Conservation (phyloP, 768 basidiomycete species). For the Amanita rubescens region DNA sequence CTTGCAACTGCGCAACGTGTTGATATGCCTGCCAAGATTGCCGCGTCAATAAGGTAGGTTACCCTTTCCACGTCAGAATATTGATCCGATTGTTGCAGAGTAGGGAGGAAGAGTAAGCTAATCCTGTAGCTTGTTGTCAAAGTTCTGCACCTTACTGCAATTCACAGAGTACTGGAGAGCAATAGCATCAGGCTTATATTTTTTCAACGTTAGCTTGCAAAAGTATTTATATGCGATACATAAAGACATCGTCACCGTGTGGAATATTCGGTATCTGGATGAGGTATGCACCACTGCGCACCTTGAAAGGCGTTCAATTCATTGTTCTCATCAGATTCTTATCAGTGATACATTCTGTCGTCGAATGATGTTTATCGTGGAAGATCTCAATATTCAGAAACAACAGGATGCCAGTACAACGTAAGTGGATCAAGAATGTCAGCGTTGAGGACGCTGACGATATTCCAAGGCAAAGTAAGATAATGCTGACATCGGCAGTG, state of each 20-base stretch:
- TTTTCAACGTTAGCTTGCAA: neutral
- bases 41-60: neutral
- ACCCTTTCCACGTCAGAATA: too few species aligned
- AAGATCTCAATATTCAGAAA: neutral
- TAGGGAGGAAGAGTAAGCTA: neutral
- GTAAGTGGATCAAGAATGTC: too few species aligned
- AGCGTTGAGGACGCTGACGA: too few species aligned
- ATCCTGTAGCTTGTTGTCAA: too few species aligned
- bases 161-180: too few species aligned
- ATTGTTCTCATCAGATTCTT: neutral
- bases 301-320: neutral
- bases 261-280: neutral
- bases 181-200: too few species aligned
- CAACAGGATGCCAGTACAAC: neutral
- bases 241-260: too few species aligned
- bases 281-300: neutral
- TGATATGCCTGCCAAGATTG: neutral
- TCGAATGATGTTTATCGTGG: neutral
- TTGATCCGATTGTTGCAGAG: neutral
- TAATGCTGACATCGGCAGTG: neutral
- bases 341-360: too few species aligned
- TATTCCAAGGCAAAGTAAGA: neutral
- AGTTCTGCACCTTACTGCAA: too few species aligned
- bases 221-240: neutral
- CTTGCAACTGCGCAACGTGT: neutral